Evolutionary conservation across 768 basidiomycete species (phyloP), one percentile per base, ranked within the genome.

Genomic region (Pleurotus pulmonarius): DNA sequence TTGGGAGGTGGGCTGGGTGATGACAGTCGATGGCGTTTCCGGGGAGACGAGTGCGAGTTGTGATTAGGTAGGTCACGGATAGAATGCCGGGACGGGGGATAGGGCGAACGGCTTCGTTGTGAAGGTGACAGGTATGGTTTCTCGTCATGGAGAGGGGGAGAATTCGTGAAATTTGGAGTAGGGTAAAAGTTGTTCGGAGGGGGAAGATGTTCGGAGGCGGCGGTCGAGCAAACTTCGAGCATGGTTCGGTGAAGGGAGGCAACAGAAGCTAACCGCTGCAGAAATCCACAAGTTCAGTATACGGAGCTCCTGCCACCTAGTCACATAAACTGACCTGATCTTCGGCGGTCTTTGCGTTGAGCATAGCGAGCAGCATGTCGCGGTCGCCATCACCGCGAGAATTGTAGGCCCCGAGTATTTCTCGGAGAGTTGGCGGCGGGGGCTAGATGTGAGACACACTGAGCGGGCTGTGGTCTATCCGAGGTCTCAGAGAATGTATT

Each of bases 271-370:
- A 90, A 73, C 49, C 90, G 85, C 88, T 92, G 63, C 44, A 56
- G 46, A 41, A 49, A 58, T 38, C 49, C 55, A 53, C 45, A 55
- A 51, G 59, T 46, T 53, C 20, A 49, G 46, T 22, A 24, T 49
- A 48, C 49, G 16, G 40, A 29, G 22, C 55, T 43, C 9, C 20
- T n/a, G 13, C 41, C 15, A 13, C 20, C n/a, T 56, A 34, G 41
- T 53, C 56, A 48, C 51, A 37, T 51, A 58, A 52, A 65, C 83
- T 41, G 61, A 92, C 92, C 82, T 96, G 90, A 67, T 97, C 94
- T 69, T 97, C 94, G 11, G 94, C 88, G 46, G 86, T 82, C 76
- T 97, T 97, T 65, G 94, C 93, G 58, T 89, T 92, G 49, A 97
- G 77, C 81, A 97, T 90, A 61, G 92, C 83, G 37, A 96, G 79